These are phyloP conservation scores for Dendrobium nobile DNA, from an alignment of 106 monocot genomes.

Conservation along the genomic window DNA sequence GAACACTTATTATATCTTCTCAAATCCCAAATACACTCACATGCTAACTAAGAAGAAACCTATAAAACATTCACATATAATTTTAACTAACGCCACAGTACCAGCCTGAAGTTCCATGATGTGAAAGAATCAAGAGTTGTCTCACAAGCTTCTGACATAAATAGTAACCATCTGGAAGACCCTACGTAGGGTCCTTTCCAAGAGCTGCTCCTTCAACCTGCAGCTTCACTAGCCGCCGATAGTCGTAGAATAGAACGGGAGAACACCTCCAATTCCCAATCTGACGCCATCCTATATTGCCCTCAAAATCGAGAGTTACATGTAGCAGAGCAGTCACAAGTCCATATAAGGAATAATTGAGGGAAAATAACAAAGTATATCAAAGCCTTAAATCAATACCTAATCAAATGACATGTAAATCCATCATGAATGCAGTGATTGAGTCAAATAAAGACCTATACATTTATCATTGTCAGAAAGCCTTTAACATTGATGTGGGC, in stretches of 20 bases:
- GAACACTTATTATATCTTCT: not conserved
- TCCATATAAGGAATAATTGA: not conserved
- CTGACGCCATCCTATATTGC: not conserved
- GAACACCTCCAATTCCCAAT: not conserved
- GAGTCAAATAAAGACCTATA: not conserved
- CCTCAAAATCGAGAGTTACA: not conserved
- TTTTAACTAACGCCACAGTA: not conserved
- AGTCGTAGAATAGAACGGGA: not conserved
- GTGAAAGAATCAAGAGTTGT: too few relatives aligned
- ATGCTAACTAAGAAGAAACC: not conserved
- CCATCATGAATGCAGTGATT: not conserved
- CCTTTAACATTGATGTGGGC: not conserved
- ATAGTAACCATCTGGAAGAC: too few relatives aligned
- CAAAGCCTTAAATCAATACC: not conserved
- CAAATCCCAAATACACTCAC: not conserved
- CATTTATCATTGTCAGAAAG: not conserved
- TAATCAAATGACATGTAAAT: not conserved
- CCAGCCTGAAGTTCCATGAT: too few relatives aligned
- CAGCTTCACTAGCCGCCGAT: not conserved
- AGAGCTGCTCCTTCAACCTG: too few relatives aligned
- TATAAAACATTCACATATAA: not conserved
- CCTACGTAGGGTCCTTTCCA: too few relatives aligned
- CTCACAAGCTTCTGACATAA: too few relatives aligned
- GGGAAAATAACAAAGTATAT: not conserved
- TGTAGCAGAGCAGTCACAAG: not conserved